Base-by-base conservation (phyloP, 176 grass and related monocot genomes). In the Juncus effusus region DNA sequence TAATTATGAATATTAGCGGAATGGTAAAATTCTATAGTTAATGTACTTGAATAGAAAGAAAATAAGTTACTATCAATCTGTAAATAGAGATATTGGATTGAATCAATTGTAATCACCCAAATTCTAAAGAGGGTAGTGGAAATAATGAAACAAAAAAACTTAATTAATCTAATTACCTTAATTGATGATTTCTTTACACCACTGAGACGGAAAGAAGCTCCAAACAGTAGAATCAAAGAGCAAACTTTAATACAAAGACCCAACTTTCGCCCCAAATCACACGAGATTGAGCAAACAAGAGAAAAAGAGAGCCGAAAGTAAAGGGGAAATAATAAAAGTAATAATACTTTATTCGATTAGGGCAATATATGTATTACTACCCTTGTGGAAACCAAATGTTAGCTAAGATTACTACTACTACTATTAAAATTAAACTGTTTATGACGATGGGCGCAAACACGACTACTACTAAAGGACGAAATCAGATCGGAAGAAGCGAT, bases 331-430 rank as follows among this genome's bases (percentile, higher is more conserved):
- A 51, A 77, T 6, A 78, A 64, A 69, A 50, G 50, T 60, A 71
- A 15, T 52, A 38, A 47, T 47, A 47, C 4, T 42, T 15, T 65
- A 51, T 51, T 36, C 19, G 42, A 65, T 65, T 5, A 16, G 59
- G 63, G 74, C 65, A 42, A 80, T 15, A 8, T 14, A 15, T 13
- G 54, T n/a, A 53, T 51, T 28, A 28, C 19, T 28, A 28, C 19
- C 38, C 75, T 60, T 61, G 66, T 59, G 70, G 68, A 44, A 72
- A 60, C 74, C 76, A 80, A 83, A 61, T 50, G 90, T 94, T 68
- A 94, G 59, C 77, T 69, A 56, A 72, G 81, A 93, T 80, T 82
- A 81, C 70, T 65, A 77, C 65, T 78, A 84, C 70, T 90, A 79
- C 66, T 80, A 89, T 70, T 89, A 84, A 75, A 80, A 63, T 74